Evolutionary conservation across 2,329 filamentous ascomycete species (phyloP), one percentile per base, ranked within the genome.

Genomic region (Clonostachys byssicola): DNA sequence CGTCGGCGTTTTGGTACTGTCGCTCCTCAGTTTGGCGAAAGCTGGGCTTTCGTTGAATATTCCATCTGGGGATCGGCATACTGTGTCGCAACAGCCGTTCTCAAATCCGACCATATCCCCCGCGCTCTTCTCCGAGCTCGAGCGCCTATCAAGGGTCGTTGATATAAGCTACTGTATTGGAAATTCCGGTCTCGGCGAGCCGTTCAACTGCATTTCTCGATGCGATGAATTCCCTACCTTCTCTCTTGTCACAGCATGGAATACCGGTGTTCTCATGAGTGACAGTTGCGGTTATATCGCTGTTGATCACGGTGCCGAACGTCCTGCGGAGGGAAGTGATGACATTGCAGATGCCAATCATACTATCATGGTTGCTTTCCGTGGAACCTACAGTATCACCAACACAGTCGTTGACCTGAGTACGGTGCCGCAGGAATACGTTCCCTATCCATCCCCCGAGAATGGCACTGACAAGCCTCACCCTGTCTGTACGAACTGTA

Each of bases 121-220:
- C 23, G 9, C 73, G 20, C 77, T 96, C 51, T 97, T 95, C 68
- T 72, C 80, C 49, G 85, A 89, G 16, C 82, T 99, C 13, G 91
- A 96, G 66, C 88, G 95, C 59, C 75, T 92, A 47, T 83, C 92
- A n/a, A 85, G 92, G 46, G 79, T 97, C 23, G 92, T 96, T 52
- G 94, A 99, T 64, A 94, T 97, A 50, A 76, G 90, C 43, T 97
- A 97, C 69, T 99, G 94, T 65, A 88, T 97, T 49, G 91, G 92
- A 51, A 85, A 80, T 6, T 86, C 88, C 0, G 94, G 92, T 38
- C 85, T 99, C 51, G 75, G 78, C 44, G 83, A 85, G 54, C 94
- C 94, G 0, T 99, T 99, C 64, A 70, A 77, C 34, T 99, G 94
- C 66, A 79, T 85, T 13, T 94, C 88, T 49, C 87, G 89, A 54